Evolutionary conservation across 768 basidiomycete genomes (phyloP), one percentile per base, ranked within the genome.

Genomic region (Tylopilus felleus): DNA sequence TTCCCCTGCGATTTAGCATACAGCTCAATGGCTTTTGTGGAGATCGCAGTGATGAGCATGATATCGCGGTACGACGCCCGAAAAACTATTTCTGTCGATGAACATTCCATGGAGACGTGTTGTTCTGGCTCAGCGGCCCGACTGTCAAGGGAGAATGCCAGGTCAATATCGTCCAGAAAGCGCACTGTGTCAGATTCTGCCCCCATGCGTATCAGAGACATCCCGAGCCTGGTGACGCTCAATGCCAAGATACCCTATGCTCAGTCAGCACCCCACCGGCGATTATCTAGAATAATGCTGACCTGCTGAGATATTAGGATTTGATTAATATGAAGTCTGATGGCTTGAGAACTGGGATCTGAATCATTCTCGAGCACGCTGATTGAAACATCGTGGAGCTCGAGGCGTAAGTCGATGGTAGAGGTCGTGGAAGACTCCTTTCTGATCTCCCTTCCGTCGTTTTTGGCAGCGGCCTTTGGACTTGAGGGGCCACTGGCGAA

Each of bases 21-120:
- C n/a, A 93, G 76, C 52, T 88, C 86, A 33, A 91, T 72, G 0
- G 93, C 97, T 57, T 87, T 92, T 67, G 93, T 92, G 61, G 90
- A 79, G 57, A 96, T 95, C 4, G 84, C 75, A 43, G 80, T 85
- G 59, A 98, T 98, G 59, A 98, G 80, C 59, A 82, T 83, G 68
- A 98, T 91, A 66, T 99, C 97, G 19, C 92, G 83, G 64, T 94
- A 93, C 0, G 96, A 98, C n/a, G 93, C 93, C 23, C 97, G 82
- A 69, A 99, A 87, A 50, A 98, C 81, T 60, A 99, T 80, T 2
- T 94, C 88, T 56, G 90, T 87, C 23, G 84, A 74, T 17, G 79
- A 75, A n/a, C 94, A 66, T 65, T 97, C 94, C 54, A 98, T 86
- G 63, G 78, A 92, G 10, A 88, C 87, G 75, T 85, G 86, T 59